These are phyloP conservation scores for Trichoderma breve DNA, from an alignment of 2,329 filamentous ascomycete genomes.

Conservation along the genomic window DNA sequence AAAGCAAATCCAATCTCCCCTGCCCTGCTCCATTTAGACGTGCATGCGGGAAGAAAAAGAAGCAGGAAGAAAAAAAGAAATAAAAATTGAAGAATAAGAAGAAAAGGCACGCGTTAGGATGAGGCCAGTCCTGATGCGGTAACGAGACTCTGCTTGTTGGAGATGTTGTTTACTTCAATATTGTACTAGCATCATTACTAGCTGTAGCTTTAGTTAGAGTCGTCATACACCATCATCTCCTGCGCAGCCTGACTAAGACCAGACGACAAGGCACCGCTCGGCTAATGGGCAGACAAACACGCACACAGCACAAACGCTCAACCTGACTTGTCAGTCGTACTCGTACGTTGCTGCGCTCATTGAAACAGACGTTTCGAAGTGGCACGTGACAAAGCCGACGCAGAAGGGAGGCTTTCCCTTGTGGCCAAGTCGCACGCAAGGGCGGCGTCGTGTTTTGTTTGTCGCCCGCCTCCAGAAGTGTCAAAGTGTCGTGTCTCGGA, in stretches of 20 bases:
- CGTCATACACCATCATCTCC: neutral
- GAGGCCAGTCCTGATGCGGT: neutral
- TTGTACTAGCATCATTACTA: neutral
- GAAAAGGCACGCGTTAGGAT: neutral
- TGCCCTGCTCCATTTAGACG: neutral
- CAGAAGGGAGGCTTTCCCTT: neutral
- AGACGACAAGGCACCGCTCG: neutral
- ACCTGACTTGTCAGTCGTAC: neutral
- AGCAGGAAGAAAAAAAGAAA: neutral
- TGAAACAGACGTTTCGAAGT: conserved; percentile 5
- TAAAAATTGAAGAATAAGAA: neutral
- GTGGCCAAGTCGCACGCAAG: neutral
- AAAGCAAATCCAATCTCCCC: neutral
- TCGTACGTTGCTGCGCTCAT: neutral
- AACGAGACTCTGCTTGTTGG: neutral
- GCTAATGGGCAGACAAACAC: neutral
- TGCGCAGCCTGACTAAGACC: neutral
- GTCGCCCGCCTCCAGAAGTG: neutral
- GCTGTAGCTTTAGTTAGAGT: neutral
- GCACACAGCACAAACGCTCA: neutral
- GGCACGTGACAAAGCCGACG: neutral
- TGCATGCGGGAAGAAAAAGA: neutral
- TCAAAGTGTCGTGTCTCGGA: conserved; percentile 9
- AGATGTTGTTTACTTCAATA: neutral
- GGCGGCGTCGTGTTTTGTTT: neutral